Conservation (phyloP, 352 stramenopile genomes). For the Peronospora destructor region DNA sequence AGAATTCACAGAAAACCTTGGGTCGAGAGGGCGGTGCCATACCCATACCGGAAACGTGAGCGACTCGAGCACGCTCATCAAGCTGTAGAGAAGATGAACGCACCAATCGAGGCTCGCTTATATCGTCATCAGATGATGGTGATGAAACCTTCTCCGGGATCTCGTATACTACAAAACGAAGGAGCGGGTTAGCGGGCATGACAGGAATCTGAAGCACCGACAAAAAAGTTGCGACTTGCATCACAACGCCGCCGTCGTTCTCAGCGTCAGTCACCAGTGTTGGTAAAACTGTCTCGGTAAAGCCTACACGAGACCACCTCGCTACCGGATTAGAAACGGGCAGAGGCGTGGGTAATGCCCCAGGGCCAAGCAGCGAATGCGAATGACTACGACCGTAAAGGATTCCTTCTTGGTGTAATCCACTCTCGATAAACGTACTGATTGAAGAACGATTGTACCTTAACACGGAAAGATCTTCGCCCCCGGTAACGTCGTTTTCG, state of each 20-base stretch:
- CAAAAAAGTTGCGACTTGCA: constrained; percentile 65
- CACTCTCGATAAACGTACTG: constrained; percentile 65
- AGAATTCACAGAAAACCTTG: constrained; percentile 80
- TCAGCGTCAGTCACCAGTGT: constrained; percentile 38
- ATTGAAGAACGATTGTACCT: constrained; percentile 59
- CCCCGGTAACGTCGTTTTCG: constrained; percentile 43
- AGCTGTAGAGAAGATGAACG: constrained; percentile 46
- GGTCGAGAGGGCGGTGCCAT: constrained; percentile 46
- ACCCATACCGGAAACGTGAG: constrained; percentile 54
- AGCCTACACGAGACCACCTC: constrained; percentile 65
- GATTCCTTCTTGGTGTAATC: constrained; percentile 58
- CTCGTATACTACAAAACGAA: constrained; percentile 81
- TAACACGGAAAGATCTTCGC: constrained; percentile 41
- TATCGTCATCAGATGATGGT: constrained; percentile 18
- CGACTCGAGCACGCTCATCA: constrained; percentile 44
- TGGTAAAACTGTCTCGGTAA: constrained; percentile 72
- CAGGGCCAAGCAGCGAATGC: constrained; percentile 31
- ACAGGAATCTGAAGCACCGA: constrained; percentile 73
- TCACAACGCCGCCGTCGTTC: constrained; percentile 20
- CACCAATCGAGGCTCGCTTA: constrained; percentile 24
- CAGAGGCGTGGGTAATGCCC: constrained; percentile 23
- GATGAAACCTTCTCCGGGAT: constrained; percentile 45
- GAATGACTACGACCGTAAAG: constrained; percentile 46
- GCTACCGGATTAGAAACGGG: constrained; percentile 22
- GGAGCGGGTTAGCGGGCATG: constrained; percentile 49